Evolutionary conservation across 176 grass and related monocot species (phyloP).

Genomic region (barley (Hordeum vulgare)): MorexV3_pseudomolecules_assembly NC_058524.1:367888728-367889227

Average conservation of each 20-base stretch:
- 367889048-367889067: conserved; percentile 8
- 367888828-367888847: conserved; percentile 83
- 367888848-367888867: conserved; percentile 70
- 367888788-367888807: conserved; percentile 83
- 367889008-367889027: conserved; percentile 55
- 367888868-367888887: conserved; percentile 88
- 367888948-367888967: not conserved
- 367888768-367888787: conserved; percentile 58
- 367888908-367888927: conserved; percentile 2
- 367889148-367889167: conserved; percentile 72
- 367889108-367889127: conserved; percentile 55
- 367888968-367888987: conserved; percentile 44
- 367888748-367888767: conserved; percentile 16
- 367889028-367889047: conserved; percentile 67
- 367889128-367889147: conserved; percentile 81
- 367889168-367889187: conserved; percentile 94
- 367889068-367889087: not conserved
- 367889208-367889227: conserved; percentile 43
- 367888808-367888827: conserved; percentile 88
- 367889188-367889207: conserved; percentile 77
- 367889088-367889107: conserved; percentile 3
- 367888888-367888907: conserved; percentile 72
- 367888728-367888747: not conserved
- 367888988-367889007: conserved; percentile 74
- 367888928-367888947: not conserved